A percentile compares a stretch with the other conserved stretches of the same genome.
phyloP scores from a whole-genome alignment of 2,329 filamentous ascomycete species.

The Monosporascus cannonballus region DNA sequence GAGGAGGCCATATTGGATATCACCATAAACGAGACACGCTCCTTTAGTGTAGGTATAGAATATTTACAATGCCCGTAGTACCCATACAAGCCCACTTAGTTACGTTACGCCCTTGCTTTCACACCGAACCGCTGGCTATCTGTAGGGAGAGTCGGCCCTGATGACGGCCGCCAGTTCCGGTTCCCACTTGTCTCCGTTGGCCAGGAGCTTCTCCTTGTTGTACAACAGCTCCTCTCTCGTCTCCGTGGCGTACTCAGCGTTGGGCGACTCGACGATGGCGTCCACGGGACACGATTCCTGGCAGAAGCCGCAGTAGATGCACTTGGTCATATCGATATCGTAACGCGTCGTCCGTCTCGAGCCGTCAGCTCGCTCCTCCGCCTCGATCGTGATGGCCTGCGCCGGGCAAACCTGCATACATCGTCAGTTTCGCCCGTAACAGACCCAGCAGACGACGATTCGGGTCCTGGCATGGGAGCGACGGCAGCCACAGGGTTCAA shows the following conservation, averaged over 20 bases:
- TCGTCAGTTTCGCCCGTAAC: constrained; percentile 3
- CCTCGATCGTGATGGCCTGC: constrained; percentile 97
- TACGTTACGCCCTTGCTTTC: neutral
- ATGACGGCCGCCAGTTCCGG: constrained; percentile 89
- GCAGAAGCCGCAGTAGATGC: constrained; percentile 99
- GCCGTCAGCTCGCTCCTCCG: constrained; percentile 94
- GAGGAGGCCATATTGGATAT: neutral
- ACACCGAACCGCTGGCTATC: constrained; percentile 43
- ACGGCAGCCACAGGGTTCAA: neutral
- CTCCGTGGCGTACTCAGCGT: constrained; percentile 58
- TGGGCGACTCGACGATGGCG: constrained; percentile 66
- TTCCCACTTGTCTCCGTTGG: constrained; percentile 96
- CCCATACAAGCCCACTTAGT: neutral
- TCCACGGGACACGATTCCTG: constrained; percentile 98
- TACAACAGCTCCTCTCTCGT: constrained; percentile 89
- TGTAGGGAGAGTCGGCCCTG: constrained; percentile 87
- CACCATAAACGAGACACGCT: neutral
- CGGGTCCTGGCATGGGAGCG: too few relatives aligned
- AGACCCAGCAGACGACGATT: neutral
- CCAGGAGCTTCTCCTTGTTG: constrained; percentile 90
- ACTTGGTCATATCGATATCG: constrained; percentile 99
- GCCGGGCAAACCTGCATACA: constrained; percentile 76
- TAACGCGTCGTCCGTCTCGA: constrained; percentile 93
- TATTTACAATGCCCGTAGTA: neutral
- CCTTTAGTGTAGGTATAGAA: neutral